These are phyloP conservation scores for Daldinia bambusicola DNA, from an alignment of 495 filamentous ascomycete species.

Conservation along the genomic window DNA sequence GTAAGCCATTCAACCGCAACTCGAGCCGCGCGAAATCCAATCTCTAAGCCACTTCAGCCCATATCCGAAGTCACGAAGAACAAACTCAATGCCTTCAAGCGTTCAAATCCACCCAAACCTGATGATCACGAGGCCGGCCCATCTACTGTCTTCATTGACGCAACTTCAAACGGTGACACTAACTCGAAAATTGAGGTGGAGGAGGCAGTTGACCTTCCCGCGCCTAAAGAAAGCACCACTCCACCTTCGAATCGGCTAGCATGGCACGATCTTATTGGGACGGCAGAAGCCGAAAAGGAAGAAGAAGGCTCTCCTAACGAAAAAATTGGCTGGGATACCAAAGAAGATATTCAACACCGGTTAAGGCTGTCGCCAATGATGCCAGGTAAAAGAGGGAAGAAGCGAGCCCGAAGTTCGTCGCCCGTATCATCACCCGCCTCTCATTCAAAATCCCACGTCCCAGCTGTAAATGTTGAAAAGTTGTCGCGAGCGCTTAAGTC, in stretches of 20 bases:
- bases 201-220: conserved; percentile 18
- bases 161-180: conserved; percentile 3
- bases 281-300: conserved; percentile 63
- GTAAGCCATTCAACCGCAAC: conserved; percentile 35
- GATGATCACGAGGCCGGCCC: conserved; percentile 9
- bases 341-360: conserved; percentile 47
- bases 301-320: conserved; percentile 59
- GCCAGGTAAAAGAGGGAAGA: conserved; percentile 64
- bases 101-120: conserved; percentile 37
- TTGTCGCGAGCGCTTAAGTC: conserved; percentile 71
- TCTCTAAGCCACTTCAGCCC: conserved; percentile 49
- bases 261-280: conserved; percentile 82
- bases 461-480: conserved; percentile 58
- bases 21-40: conserved; percentile 24
- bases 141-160: conserved; percentile 5
- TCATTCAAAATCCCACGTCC: conserved; percentile 43
- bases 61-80: conserved; percentile 61
- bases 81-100: conserved; percentile 63
- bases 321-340: conserved; percentile 54
- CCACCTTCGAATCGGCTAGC: conserved; percentile 81
- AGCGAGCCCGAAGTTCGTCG: conserved; percentile 84
- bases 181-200: conserved; percentile 11
- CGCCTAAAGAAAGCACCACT: conserved; percentile 60
- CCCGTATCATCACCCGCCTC: conserved; percentile 73
- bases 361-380: conserved; percentile 60